These are phyloP conservation scores for Macadamia integrifolia DNA, from an alignment of 164 flowering plant species.

Conservation along the genomic window DNA sequence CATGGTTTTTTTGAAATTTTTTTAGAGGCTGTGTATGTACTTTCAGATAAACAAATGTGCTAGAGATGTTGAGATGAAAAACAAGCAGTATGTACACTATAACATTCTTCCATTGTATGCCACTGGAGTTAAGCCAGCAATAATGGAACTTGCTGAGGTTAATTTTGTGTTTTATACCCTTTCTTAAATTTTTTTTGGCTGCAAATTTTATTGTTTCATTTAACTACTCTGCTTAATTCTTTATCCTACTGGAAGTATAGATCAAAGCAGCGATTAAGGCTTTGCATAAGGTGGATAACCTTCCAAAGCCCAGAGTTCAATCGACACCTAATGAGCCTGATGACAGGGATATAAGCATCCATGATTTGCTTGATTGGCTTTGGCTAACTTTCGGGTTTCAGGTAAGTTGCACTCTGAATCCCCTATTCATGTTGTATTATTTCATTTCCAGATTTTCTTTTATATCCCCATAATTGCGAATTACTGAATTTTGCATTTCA, in stretches of 20 bases:
- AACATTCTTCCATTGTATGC: conserved; percentile 88
- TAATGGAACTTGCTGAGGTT: conserved; percentile 94
- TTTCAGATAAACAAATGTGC: conserved; percentile 65
- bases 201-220: neutral
- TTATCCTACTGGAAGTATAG: conserved; percentile 27
- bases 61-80: conserved; percentile 62
- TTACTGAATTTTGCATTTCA: neutral
- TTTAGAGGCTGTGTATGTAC: conserved; percentile 2
- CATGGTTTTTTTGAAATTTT: conserved; percentile 2
- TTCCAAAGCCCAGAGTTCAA: conserved; percentile 47
- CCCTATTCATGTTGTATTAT: neutral
- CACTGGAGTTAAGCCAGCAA: conserved; percentile 64
- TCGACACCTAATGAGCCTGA: conserved; percentile 18
- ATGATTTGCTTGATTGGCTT: conserved; percentile 95
- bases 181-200: neutral
- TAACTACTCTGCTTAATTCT: neutral
- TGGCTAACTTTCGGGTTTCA: conserved; percentile 85
- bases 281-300: conserved; percentile 53
- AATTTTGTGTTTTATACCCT: conserved; percentile 7
- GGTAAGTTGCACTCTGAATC: conserved; percentile 35
- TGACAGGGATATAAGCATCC: conserved; percentile 40
- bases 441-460: too few species aligned
- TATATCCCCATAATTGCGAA: too few species aligned
- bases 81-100: conserved; percentile 59
- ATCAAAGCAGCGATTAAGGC: conserved; percentile 84